Evolutionary conservation across 2,329 filamentous ascomycete genomes (phyloP).

Genomic region (Beauveria sp.): DNA sequence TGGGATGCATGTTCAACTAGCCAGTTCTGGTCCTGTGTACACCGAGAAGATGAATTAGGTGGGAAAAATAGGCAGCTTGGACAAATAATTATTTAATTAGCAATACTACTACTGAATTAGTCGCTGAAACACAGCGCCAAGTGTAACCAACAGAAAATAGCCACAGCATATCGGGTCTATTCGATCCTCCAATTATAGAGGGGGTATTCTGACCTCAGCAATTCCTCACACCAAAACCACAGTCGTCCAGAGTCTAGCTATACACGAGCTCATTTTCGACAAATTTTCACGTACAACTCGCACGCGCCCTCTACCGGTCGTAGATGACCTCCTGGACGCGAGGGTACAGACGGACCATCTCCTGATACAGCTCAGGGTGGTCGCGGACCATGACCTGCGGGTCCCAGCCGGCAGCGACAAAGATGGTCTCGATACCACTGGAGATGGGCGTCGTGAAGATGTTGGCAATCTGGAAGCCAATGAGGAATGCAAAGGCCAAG

Average conservation of each 20-base stretch:
- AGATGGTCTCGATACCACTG: slow-evolving; percentile 86
- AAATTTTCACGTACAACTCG: neutral
- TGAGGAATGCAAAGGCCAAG: slow-evolving; percentile 78
- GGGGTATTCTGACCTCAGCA: neutral
- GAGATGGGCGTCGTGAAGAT: slow-evolving; percentile 83
- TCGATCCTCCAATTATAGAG: neutral
- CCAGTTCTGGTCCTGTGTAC: neutral
- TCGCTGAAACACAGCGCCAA: neutral
- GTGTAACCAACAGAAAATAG: neutral
- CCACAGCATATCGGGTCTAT: neutral
- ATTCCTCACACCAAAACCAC: neutral
- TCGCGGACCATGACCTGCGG: slow-evolving; percentile 69
- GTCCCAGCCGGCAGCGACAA: slow-evolving; percentile 67
- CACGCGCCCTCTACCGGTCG: slow-evolving; percentile 2
- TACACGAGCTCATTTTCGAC: neutral
- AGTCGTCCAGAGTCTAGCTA: neutral
- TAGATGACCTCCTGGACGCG: slow-evolving; percentile 70
- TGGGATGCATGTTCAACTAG: neutral
- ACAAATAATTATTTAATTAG: neutral
- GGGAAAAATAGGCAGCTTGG: neutral
- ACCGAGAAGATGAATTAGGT: neutral
- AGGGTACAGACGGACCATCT: slow-evolving; percentile 76
- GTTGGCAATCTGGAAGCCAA: slow-evolving; percentile 83
- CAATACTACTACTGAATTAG: neutral
- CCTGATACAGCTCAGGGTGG: slow-evolving; percentile 72